Conservation (phyloP, 2,329 filamentous ascomycete genomes). For the Ophiostoma sp. region DNA sequence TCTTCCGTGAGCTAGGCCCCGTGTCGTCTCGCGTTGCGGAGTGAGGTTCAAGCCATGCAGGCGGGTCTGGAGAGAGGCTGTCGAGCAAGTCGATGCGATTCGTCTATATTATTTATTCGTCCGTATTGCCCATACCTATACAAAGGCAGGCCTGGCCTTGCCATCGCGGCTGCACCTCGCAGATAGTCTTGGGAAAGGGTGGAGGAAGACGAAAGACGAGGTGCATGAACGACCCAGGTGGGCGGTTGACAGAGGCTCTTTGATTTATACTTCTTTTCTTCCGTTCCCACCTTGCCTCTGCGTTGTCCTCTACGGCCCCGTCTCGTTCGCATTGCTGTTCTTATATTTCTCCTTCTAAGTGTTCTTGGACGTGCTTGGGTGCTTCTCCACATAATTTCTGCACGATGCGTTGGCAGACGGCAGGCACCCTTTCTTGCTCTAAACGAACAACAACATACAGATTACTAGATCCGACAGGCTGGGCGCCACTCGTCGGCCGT, state of each 20-base stretch:
- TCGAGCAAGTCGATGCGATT: not conserved
- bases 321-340: constrained; percentile 16
- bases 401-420: constrained; percentile 36
- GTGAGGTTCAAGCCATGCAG: not conserved
- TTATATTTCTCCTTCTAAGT: constrained; percentile 15
- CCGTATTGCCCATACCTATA: not conserved
- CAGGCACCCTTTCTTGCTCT: constrained; percentile 26
- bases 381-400: constrained; percentile 34
- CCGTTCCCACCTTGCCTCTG: not conserved
- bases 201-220: not conserved
- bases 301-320: not conserved
- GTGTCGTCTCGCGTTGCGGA: not conserved
- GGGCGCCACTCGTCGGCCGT: constrained; percentile 16
- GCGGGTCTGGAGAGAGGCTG: constrained; percentile 1
- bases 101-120: not conserved
- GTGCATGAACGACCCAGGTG: not conserved
- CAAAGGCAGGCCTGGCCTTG: not conserved
- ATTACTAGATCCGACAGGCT: constrained; percentile 26
- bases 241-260: constrained; percentile 14
- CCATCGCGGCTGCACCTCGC: not conserved
- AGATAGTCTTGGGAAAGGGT: too few relatives aligned
- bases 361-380: constrained; percentile 18
- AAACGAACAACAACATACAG: constrained; percentile 27
- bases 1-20: constrained; percentile 23
- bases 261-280: constrained; percentile 19